phyloP scores from a whole-genome alignment of 2,329 filamentous ascomycete species.

The Colletotrichum falcatum region DNA sequence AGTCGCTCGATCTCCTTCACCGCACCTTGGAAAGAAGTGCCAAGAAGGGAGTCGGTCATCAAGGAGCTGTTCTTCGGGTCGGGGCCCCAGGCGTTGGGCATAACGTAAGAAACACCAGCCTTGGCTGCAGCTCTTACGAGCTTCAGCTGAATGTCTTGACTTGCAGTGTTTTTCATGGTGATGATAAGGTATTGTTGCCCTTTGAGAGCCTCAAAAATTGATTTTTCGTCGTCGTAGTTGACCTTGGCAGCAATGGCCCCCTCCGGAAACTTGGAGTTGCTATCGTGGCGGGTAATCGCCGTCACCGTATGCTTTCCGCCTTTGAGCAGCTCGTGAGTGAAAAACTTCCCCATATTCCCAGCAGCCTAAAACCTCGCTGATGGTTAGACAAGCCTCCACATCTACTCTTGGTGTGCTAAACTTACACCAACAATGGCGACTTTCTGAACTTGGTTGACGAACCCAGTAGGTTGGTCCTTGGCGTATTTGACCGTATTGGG shows the following conservation, averaged over 20 bases:
- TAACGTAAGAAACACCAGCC: slow-evolving; percentile 62
- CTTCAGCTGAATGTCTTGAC: slow-evolving; percentile 56
- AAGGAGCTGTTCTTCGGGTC: slow-evolving; percentile 44
- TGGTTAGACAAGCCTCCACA: background rate
- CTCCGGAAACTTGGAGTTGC: slow-evolving; percentile 55
- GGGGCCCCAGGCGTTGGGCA: slow-evolving; percentile 61
- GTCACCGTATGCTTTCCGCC: slow-evolving; percentile 65
- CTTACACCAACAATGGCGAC: slow-evolving; percentile 63
- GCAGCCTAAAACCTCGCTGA: slow-evolving; percentile 49
- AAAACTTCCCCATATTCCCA: slow-evolving; percentile 56
- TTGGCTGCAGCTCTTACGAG: slow-evolving; percentile 62
- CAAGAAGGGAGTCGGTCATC: slow-evolving; percentile 25
- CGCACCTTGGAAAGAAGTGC: slow-evolving; percentile 36
- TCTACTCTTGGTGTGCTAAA: background rate
- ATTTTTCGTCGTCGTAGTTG: slow-evolving; percentile 56
- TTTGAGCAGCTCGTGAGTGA: slow-evolving; percentile 57
- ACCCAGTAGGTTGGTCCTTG: slow-evolving; percentile 52
- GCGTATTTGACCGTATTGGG: slow-evolving; percentile 44
- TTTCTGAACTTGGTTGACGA: slow-evolving; percentile 56
- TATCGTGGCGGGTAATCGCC: slow-evolving; percentile 62
- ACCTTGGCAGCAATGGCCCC: slow-evolving; percentile 57
- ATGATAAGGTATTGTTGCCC: slow-evolving; percentile 68
- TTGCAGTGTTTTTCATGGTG: slow-evolving; percentile 56
- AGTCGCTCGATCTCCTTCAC: slow-evolving; percentile 54
- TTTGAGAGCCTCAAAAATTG: slow-evolving; percentile 60